Conservation (phyloP, 1,139 yeast species). For the Yamadazyma songkhlaensis region DNA sequence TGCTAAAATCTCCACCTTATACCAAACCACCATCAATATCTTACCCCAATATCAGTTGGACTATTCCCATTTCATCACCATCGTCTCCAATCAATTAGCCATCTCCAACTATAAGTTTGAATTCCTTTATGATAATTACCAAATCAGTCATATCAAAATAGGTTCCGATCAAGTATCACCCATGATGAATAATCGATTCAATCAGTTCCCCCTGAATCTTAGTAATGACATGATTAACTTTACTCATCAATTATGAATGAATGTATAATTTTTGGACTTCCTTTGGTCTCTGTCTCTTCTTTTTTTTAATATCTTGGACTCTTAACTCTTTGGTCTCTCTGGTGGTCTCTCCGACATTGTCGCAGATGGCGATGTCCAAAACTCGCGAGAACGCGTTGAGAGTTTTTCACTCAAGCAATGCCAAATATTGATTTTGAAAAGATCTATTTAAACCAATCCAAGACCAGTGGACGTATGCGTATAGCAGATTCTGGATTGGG, state of each 20-base stretch:
- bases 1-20: constrained; percentile 34
- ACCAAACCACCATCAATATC: constrained; percentile 29
- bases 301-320: too few species aligned
- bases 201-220: background rate
- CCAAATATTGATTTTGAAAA: constrained; percentile 70
- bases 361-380: constrained; percentile 1
- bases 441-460: constrained; percentile 85
- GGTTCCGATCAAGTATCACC: constrained; percentile 7
- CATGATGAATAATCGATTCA: constrained; percentile 1
- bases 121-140: constrained; percentile 44
- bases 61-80: constrained; percentile 42
- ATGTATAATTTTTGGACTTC: constrained; percentile 5
- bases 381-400: constrained; percentile 5
- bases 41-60: constrained; percentile 28
- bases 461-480: constrained; percentile 83
- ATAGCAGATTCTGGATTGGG: constrained; percentile 95
- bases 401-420: constrained; percentile 20
- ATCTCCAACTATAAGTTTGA: constrained; percentile 34
- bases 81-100: constrained; percentile 26
- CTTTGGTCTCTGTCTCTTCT: background rate
- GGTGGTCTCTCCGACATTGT: constrained; percentile 1
- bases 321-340: too few species aligned
- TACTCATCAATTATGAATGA: constrained; percentile 4
- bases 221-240: constrained; percentile 5
- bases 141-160: constrained; percentile 43